These are phyloP conservation scores for Mycena olivaceomarginata DNA, from an alignment of 768 basidiomycete genomes.

Conservation along the genomic window DNA sequence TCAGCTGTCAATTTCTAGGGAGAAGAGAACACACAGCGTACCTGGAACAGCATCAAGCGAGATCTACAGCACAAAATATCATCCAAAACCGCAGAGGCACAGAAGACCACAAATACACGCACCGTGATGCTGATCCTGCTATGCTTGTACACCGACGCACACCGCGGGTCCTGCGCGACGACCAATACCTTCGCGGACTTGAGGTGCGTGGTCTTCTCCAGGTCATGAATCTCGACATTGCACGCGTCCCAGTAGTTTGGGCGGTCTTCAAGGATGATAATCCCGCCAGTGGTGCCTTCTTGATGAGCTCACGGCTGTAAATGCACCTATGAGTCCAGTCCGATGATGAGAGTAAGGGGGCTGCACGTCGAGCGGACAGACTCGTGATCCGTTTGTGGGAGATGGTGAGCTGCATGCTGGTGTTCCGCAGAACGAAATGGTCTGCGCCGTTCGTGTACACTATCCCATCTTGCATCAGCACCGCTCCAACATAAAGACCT, in stretches of 20 bases:
- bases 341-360: not conserved
- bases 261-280: constrained; percentile 91
- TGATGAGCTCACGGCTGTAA: constrained; percentile 88
- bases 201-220: constrained; percentile 86
- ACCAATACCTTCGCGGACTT: constrained; percentile 83
- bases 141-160: constrained; percentile 84
- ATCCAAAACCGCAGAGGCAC: not conserved
- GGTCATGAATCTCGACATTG: constrained; percentile 95
- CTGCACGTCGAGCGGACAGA: constrained; percentile 73
- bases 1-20: no score
- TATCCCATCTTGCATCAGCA: no score
- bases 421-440: no score
- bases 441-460: no score
- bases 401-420: constrained; percentile 82
- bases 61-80: constrained; percentile 65
- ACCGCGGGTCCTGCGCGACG: constrained; percentile 86
- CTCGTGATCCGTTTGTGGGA: constrained; percentile 65
- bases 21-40: constrained; percentile 53
- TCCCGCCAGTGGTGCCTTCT: constrained; percentile 60
- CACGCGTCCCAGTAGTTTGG: constrained; percentile 94
- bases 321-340: not conserved
- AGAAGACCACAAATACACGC: constrained; percentile 47
- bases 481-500: no score
- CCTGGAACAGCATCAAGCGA: constrained; percentile 76
- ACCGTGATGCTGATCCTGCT: constrained; percentile 86